Conservation (phyloP, 441 rosid genomes). For the Adansonia gregorii region DNA sequence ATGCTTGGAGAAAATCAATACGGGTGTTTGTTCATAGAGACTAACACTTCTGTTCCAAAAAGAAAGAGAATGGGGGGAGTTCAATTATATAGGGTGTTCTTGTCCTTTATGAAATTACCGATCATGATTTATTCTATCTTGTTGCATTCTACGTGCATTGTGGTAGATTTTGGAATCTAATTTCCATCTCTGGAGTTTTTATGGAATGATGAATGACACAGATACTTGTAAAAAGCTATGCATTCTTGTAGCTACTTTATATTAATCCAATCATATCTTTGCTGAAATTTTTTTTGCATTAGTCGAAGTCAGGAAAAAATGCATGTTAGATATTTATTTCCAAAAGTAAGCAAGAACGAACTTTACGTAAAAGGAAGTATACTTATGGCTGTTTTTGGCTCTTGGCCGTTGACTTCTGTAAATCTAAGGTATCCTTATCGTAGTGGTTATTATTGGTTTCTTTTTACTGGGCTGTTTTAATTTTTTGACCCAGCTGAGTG, state of each 20-base stretch:
- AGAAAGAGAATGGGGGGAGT: background rate
- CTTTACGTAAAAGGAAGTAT: background rate
- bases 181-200: background rate
- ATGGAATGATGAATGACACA: background rate
- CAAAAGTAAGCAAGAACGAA: background rate
- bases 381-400: background rate
- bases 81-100: background rate
- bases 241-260: background rate
- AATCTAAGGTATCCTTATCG: background rate
- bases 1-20: background rate
- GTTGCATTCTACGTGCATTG: background rate
- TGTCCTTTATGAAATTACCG: background rate
- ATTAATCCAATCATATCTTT: background rate
- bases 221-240: background rate
- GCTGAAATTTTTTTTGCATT: background rate
- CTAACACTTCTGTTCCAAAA: background rate
- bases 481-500: background rate
- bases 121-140: background rate
- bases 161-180: background rate
- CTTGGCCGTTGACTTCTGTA: background rate
- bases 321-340: constrained; percentile 6
- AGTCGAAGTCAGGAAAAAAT: background rate
- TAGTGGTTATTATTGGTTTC: background rate
- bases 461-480: background rate
- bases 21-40: background rate